These are phyloP conservation scores for Ogataea methanolica DNA, from an alignment of 805 yeast species.

Conservation along the genomic window DNA sequence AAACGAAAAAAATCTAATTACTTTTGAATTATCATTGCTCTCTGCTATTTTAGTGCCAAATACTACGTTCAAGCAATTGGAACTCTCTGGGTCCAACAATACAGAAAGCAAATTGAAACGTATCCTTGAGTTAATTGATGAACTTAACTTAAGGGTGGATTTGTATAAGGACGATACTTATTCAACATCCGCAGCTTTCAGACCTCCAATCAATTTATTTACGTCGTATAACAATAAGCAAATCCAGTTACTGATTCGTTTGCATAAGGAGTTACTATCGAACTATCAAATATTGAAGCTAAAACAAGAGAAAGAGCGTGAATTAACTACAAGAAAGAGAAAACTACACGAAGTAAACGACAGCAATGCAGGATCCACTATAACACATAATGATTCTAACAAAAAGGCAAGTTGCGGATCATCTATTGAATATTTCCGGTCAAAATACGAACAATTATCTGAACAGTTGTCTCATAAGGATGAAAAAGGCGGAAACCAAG, in stretches of 20 bases:
- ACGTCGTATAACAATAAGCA: conserved; percentile 3
- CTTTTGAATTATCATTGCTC: conserved; percentile 15
- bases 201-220: conserved; percentile 13
- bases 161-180: conserved; percentile 6
- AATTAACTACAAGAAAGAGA: not conserved
- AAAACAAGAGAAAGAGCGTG: too few species aligned
- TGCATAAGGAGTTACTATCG: conserved; percentile 13
- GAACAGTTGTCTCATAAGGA: conserved; percentile 10
- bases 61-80: conserved; percentile 9
- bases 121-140: conserved; percentile 9
- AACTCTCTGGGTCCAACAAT: conserved; percentile 2
- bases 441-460: conserved; percentile 31
- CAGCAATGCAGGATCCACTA: too few species aligned
- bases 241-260: conserved; percentile 7
- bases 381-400: not conserved
- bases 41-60: conserved; percentile 15
- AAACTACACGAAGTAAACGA: conserved; percentile 1
- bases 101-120: conserved; percentile 11
- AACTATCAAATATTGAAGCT: conserved; percentile 1
- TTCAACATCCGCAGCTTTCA: conserved; percentile 3
- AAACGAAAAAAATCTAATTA: conserved; percentile 26
- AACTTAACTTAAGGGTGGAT: conserved; percentile 13
- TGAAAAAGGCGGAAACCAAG: not conserved
- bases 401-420: conserved; percentile 13
- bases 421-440: conserved; percentile 38